Evolutionary conservation across 1,284 basidiomycete species (phyloP), one percentile per base, ranked within the genome.

Genomic region (Cryptococcus neoformans): DNA sequence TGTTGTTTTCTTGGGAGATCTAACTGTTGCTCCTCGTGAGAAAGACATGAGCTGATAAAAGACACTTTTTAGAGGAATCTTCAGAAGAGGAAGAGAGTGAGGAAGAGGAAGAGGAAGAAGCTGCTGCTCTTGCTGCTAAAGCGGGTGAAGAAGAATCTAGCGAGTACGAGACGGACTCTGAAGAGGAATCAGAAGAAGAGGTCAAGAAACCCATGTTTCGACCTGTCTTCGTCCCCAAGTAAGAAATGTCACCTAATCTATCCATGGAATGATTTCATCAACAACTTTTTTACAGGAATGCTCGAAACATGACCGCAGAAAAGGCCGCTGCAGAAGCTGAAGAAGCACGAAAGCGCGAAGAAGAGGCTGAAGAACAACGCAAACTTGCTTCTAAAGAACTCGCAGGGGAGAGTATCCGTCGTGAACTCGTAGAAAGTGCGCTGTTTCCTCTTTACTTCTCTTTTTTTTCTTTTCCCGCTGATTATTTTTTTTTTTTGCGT

Each of bases 121-220:
- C 68, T 53, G 66, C 68, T 10, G 34, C 39, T 37, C 7, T 49
- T 63, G 12, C 59, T 7, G 10, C 7, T 62, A 14, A 65, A 62
- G 55, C 55, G 53, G 44, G 51, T 49, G 49, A 62, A 47, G 42
- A 59, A 59, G 37, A 76, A 71, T 74, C 73, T 41, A 75, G 74
- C 66, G 76, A 78, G 49, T 78, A 77, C 57, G 76, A 77, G 57
- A 76, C 75, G 1, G 76, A 75, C 47, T 72, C 69, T 4, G 73
- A 72, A 53, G 73, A 74, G 51, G 66, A 63, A 14, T 55, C 57
- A 4, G 59, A 61, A 51, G 56, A 56, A 10, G 59, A 59, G 35
- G 70, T 71, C 49, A 75, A 58, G 51, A 78, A 78, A 56, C 74
- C 75, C 9, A 72, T 69, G 0, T 74, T 76, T 60, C 46, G 76